phyloP scores from a whole-genome alignment of 768 basidiomycete species.

The Tremella mesenterica region DNA sequence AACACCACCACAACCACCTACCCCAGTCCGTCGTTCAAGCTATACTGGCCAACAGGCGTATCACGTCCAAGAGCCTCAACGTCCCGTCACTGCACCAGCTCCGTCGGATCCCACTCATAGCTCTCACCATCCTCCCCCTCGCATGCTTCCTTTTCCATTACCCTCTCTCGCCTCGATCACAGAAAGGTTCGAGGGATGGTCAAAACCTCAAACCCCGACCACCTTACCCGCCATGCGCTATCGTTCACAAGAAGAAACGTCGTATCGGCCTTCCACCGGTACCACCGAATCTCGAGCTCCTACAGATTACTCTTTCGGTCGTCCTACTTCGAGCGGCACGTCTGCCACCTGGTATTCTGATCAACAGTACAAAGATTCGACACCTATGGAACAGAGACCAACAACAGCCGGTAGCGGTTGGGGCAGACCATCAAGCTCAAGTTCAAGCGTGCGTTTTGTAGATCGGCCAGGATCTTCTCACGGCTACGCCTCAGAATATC shows the following conservation, averaged over 20 bases:
- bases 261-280: constrained; percentile 13
- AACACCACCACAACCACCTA: not conserved
- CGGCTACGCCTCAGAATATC: not conserved
- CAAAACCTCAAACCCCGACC: not conserved
- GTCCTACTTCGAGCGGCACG: constrained; percentile 13
- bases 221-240: not conserved
- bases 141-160: not conserved
- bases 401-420: not conserved
- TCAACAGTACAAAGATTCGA: constrained; percentile 49
- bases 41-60: not conserved
- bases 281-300: constrained; percentile 10
- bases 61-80: not conserved
- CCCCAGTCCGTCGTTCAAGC: not conserved
- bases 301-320: constrained; percentile 23
- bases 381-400: constrained; percentile 8
- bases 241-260: constrained; percentile 6
- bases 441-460: not conserved
- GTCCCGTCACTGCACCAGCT: not conserved
- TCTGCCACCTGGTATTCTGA: constrained; percentile 2
- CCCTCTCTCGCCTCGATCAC: not conserved
- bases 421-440: not conserved
- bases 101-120: not conserved
- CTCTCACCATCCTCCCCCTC: too few relatives aligned
- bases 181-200: not conserved
- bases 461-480: not conserved